Evolutionary conservation across 83 land plant genomes (phyloP).

Genomic region (Thuja plicata): DNA sequence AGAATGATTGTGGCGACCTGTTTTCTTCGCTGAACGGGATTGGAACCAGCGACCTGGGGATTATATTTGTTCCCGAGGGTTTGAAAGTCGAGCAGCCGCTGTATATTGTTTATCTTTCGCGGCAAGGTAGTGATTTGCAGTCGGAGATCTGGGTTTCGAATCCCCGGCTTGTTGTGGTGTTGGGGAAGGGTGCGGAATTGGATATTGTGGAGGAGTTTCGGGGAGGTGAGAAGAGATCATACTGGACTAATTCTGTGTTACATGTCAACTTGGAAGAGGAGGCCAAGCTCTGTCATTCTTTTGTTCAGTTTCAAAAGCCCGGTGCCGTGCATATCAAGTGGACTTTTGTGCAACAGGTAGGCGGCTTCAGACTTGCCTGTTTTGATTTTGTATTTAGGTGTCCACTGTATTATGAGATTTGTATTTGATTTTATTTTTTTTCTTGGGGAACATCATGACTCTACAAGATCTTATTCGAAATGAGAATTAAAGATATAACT

Average conservation of each 20-base stretch:
- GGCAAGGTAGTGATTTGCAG: conserved; percentile 28
- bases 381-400: not conserved
- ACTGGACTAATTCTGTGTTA: conserved; percentile 87
- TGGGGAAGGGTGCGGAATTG: conserved; percentile 68
- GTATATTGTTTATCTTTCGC: conserved; percentile 50
- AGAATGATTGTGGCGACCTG: conserved; percentile 44
- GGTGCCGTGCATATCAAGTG: conserved; percentile 81
- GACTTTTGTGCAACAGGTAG: conserved; percentile 87
- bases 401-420: too few relatives aligned
- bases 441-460: too few relatives aligned
- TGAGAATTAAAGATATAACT: too few relatives aligned
- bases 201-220: conserved; percentile 76
- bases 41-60: conserved; percentile 67
- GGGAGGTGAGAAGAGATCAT: conserved; percentile 40
- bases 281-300: conserved; percentile 71
- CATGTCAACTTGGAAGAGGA: conserved; percentile 63
- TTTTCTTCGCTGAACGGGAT: conserved; percentile 86
- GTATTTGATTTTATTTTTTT: too few relatives aligned
- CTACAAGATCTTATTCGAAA: too few relatives aligned
- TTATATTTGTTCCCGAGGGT: conserved; percentile 70
- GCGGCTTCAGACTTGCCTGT: not conserved
- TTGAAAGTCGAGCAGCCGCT: conserved; percentile 49
- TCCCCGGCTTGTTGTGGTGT: conserved; percentile 78
- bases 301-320: conserved; percentile 67
- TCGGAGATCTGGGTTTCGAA: conserved; percentile 53